These are phyloP conservation scores for Rhizophagus sp. DNA, from an alignment of 192 early-diverging fungal species.

Conservation along the genomic window DNA sequence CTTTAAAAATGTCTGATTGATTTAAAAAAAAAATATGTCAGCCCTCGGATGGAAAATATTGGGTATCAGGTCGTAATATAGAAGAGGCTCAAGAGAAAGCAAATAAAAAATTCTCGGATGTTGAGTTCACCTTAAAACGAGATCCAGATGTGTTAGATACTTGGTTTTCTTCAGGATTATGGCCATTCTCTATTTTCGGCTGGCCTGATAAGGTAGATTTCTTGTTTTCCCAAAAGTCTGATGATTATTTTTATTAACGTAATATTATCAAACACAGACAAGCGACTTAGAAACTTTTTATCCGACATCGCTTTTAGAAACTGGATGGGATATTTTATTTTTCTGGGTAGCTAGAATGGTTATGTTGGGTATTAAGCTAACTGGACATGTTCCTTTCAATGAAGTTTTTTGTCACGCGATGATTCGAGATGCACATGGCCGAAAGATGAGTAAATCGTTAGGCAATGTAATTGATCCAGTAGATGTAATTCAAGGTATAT, in stretches of 20 bases:
- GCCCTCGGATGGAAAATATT: conserved; percentile 62
- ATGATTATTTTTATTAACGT: background rate
- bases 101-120: conserved; percentile 74
- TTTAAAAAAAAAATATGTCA: too few relatives aligned
- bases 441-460: conserved; percentile 96
- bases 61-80: conserved; percentile 84
- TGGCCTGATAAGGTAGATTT: conserved; percentile 82
- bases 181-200: conserved; percentile 97
- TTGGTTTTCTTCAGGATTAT: conserved; percentile 98
- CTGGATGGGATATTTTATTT: conserved; percentile 98
- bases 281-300: conserved; percentile 84
- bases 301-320: conserved; percentile 91
- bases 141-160: conserved; percentile 98
- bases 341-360: conserved; percentile 99
- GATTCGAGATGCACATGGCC: conserved; percentile 97
- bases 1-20: too few relatives aligned
- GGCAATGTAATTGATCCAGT: conserved; percentile 99
- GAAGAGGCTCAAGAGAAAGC: conserved; percentile 78
- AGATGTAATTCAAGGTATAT: conserved; percentile 94
- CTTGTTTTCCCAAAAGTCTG: background rate
- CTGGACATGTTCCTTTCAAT: conserved; percentile 92
- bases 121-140: conserved; percentile 84
- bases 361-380: conserved; percentile 95
- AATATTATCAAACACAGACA: conserved; percentile 48
- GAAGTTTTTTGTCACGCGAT: conserved; percentile 97